phyloP scores from a whole-genome alignment of 441 rosid genomes.

The Mallotus repandus region DNA sequence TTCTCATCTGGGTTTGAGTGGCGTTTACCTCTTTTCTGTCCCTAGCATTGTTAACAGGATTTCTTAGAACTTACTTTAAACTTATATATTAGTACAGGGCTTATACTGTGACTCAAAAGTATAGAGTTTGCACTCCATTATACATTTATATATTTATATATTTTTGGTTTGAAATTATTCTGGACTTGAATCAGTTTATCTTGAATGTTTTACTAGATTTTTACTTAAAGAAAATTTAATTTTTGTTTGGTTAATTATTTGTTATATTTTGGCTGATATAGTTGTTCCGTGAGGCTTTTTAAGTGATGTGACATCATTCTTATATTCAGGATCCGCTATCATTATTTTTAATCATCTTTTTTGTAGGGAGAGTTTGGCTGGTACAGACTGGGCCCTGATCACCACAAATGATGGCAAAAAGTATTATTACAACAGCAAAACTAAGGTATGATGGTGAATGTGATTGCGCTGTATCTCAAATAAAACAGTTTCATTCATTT shows the following conservation, averaged over 20 bases:
- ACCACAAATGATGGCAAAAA: slow-evolving; percentile 87
- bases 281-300: neutral
- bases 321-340: neutral
- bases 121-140: neutral
- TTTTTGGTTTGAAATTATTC: no score
- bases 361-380: slow-evolving; percentile 76
- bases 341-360: slow-evolving; percentile 12
- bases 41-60: neutral
- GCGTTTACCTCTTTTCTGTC: neutral
- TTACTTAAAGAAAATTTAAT: neutral
- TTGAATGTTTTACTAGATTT: neutral
- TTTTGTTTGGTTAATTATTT: neutral
- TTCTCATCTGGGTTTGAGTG: neutral
- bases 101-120: neutral
- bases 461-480: neutral
- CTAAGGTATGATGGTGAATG: slow-evolving; percentile 53
- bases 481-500: slow-evolving; percentile 12
- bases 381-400: slow-evolving; percentile 89
- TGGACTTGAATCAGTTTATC: neutral
- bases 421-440: slow-evolving; percentile 88
- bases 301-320: neutral
- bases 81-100: neutral
- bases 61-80: neutral
- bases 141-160: neutral
- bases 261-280: slow-evolving; percentile 5